Evolutionary conservation across 169 alveolate genomes (phyloP).

Genomic region (Miamiensis avidus): DNA sequence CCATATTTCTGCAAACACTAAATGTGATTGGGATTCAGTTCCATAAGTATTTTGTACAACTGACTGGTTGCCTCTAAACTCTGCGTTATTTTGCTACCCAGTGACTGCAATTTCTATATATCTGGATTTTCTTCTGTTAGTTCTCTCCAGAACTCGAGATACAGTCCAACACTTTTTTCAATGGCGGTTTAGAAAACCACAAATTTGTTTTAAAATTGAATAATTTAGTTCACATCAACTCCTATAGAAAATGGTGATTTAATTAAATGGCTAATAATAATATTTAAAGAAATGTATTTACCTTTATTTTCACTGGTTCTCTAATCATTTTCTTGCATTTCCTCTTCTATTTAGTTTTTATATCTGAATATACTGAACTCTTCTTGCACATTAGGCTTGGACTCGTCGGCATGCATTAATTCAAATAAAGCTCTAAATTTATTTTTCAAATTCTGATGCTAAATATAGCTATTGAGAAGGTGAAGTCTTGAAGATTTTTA

Average conservation of each 20-base stretch:
- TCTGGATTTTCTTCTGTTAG: conserved; percentile 47
- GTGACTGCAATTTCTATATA: conserved; percentile 34
- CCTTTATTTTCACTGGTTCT: conserved; percentile 40
- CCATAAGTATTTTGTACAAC: conserved; percentile 23
- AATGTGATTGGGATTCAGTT: conserved; percentile 44
- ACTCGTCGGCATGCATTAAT: conserved; percentile 36
- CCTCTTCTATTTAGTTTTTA: conserved; percentile 43
- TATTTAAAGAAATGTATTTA: not conserved
- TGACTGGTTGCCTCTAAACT: conserved; percentile 33
- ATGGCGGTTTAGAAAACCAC: conserved; percentile 25
- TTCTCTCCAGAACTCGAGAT: conserved; percentile 52
- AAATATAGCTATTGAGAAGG: conserved; percentile 27
- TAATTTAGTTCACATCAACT: conserved; percentile 37
- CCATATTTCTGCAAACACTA: conserved; percentile 41
- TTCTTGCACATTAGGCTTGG: conserved; percentile 40
- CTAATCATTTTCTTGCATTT: conserved; percentile 41
- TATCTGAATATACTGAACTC: conserved; percentile 43
- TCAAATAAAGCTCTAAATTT: conserved; percentile 47
- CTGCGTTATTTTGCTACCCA: conserved; percentile 49
- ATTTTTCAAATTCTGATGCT: conserved; percentile 37
- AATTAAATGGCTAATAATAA: not conserved
- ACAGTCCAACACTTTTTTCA: conserved; percentile 38
- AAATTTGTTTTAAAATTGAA: conserved; percentile 37
- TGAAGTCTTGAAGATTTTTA: conserved; percentile 42
- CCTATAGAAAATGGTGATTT: not conserved